Evolutionary conservation across 176 grass and related monocot species (phyloP), one percentile per base, ranked within the genome.

Genomic region (Lolium perenne): DNA sequence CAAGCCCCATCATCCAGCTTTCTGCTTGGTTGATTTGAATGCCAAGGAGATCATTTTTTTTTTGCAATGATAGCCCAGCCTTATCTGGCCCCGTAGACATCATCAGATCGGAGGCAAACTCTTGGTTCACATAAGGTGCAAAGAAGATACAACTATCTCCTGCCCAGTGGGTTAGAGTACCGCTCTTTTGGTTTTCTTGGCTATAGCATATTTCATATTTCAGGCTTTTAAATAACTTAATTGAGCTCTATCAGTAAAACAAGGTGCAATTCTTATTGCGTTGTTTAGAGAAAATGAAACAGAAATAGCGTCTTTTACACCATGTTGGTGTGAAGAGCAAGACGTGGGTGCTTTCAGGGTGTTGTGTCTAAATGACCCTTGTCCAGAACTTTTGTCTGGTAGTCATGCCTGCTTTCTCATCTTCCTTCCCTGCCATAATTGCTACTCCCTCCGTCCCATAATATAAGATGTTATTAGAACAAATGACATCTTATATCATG

Each of bases 301-400:
- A 43, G 41, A 43, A 43, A 43, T 43, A 43, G 41, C 41, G 41
- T 43, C 41, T 43, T 43, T 43, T 43, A 43, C 41, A 43, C 41
- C 41, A 43, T 43, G 41, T 43, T 43, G 41, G 41, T 43, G 54
- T 26, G 59, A 81, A 87, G 49, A 56, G 53, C 49, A 82, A 82
- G 3, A 21, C 10, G 11, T 69, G 10, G 12, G 50, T 67, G 8
- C 45, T 76, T 54, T 76, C 32, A 48, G 22, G 23, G 38, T 61
- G 32, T 40, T 63, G 53, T 32, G 22, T 67, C 22, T 82, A 77
- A 69, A 48, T 47, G 48, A 77, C 14, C 18, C 38, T 75, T 74
- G 22, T 51, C 46, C 80, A 49, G 10, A 65, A 43, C 46, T 65
- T 21, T 84, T 43, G 29, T 23, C 76, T 81, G 66, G 29, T 80